Evolutionary conservation across 306 rosid species (phyloP).

Genomic region (Clitoria ternatea): DNA sequence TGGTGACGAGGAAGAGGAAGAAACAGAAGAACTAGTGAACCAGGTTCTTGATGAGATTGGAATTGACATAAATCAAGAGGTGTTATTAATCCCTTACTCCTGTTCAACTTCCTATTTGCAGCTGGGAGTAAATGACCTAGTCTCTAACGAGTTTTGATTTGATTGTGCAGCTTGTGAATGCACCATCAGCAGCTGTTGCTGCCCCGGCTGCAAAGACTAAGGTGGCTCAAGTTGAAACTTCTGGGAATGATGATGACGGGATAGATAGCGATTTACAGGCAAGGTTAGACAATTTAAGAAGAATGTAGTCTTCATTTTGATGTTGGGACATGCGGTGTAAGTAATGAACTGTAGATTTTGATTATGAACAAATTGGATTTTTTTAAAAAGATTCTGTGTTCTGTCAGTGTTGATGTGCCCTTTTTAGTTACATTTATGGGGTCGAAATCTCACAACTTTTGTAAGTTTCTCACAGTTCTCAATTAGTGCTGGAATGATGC

Average conservation of each 20-base stretch:
- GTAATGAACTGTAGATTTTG: conserved; percentile 21
- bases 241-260: conserved; percentile 53
- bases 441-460: not conserved
- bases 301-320: conserved; percentile 46
- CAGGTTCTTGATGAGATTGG: conserved; percentile 98
- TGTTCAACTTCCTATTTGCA: not conserved
- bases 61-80: conserved; percentile 79
- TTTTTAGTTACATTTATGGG: not conserved
- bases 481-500: not conserved
- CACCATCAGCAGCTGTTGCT: conserved; percentile 62
- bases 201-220: conserved; percentile 57
- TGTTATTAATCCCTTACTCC: conserved; percentile 8
- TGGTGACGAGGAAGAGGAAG: conserved; percentile 98
- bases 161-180: conserved; percentile 59
- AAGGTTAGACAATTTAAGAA: conserved; percentile 66
- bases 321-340: conserved; percentile 13
- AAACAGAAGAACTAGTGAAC: conserved; percentile 82
- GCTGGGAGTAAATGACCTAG: not conserved
- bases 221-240: conserved; percentile 66
- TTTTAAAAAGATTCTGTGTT: not conserved
- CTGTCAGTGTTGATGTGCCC: not conserved
- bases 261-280: conserved; percentile 82
- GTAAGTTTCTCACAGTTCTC: not conserved
- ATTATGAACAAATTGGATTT: conserved; percentile 10
- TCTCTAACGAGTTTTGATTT: conserved; percentile 17